A percentile compares a stretch with the other conserved stretches of the same genome.
Conservation (phyloP, 768 basidiomycete species). For the Amanita exitialis region DNA sequence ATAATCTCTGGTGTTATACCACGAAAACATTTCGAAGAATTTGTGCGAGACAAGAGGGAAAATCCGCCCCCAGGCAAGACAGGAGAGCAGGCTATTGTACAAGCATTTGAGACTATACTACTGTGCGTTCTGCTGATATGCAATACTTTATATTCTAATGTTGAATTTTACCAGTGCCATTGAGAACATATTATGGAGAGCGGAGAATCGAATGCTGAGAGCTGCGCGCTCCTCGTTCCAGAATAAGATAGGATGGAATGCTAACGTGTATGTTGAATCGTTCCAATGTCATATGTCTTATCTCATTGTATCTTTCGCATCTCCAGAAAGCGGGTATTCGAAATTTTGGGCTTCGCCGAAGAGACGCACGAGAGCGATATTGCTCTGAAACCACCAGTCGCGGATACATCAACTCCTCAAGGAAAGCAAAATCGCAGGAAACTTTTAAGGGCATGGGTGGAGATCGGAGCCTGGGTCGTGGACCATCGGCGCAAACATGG, state of each 20-base stretch:
- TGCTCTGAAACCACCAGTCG: conserved; percentile 44
- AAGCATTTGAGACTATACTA: conserved; percentile 57
- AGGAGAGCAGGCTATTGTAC: conserved; percentile 42
- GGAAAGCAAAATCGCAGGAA: conserved; percentile 47
- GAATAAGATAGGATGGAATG: conserved; percentile 57
- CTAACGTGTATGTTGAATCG: conserved; percentile 35
- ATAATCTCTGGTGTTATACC: conserved; percentile 70
- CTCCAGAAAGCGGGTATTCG: conserved; percentile 34
- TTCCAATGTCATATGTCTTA: neutral
- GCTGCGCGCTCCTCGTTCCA: conserved; percentile 46
- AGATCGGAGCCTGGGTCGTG: conserved; percentile 55
- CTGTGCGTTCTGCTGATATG: conserved; percentile 31
- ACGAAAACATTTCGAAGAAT: conserved; percentile 48
- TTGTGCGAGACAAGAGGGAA: conserved; percentile 47
- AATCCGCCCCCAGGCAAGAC: conserved; percentile 49
- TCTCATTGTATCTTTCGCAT: conserved; percentile 2
- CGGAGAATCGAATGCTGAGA: conserved; percentile 49
- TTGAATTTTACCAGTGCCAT: conserved; percentile 38
- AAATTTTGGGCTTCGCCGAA: conserved; percentile 31
- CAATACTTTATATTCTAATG: conserved; percentile 4
- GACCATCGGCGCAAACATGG: conserved; percentile 43
- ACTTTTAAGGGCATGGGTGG: conserved; percentile 75
- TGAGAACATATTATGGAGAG: conserved; percentile 69
- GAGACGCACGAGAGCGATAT: conserved; percentile 27
- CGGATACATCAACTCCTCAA: conserved; percentile 32